phyloP scores from a whole-genome alignment of 257 asterid species.

The Misopates orontium region DNA sequence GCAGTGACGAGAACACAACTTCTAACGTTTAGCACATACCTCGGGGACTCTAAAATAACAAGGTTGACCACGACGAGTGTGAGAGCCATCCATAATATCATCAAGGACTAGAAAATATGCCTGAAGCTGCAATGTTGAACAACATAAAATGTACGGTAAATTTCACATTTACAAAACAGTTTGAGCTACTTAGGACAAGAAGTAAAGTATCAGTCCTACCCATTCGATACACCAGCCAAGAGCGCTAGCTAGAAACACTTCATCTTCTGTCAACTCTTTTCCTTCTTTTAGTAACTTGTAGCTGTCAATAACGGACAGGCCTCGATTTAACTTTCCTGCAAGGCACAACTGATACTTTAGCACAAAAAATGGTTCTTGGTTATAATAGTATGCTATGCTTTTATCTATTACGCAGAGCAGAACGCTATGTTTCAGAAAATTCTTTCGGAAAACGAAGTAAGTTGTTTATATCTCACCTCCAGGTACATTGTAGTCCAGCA shows the following conservation, averaged over 20 bases:
- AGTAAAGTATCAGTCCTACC: conserved; percentile 46
- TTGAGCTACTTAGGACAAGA: conserved; percentile 15
- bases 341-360: conserved; percentile 13
- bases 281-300: conserved; percentile 78
- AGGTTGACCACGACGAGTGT: conserved; percentile 91
- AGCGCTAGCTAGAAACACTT: conserved; percentile 70
- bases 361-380: neutral
- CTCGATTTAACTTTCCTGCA: conserved; percentile 93
- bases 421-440: neutral
- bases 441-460: neutral
- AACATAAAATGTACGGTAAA: neutral
- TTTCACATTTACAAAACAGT: neutral
- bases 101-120: conserved; percentile 93
- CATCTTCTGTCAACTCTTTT: conserved; percentile 66
- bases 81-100: conserved; percentile 86
- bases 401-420: neutral
- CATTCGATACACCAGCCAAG: conserved; percentile 99
- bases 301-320: conserved; percentile 92
- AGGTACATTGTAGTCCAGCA: conserved; percentile 73
- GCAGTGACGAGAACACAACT: conserved; percentile 13
- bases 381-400: neutral
- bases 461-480: conserved; percentile 44
- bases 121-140: conserved; percentile 69
- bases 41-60: conserved; percentile 80
- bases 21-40: conserved; percentile 47